Evolutionary conservation across 2,329 filamentous ascomycete genomes (phyloP).

Genomic region (Claviceps africana): DNA sequence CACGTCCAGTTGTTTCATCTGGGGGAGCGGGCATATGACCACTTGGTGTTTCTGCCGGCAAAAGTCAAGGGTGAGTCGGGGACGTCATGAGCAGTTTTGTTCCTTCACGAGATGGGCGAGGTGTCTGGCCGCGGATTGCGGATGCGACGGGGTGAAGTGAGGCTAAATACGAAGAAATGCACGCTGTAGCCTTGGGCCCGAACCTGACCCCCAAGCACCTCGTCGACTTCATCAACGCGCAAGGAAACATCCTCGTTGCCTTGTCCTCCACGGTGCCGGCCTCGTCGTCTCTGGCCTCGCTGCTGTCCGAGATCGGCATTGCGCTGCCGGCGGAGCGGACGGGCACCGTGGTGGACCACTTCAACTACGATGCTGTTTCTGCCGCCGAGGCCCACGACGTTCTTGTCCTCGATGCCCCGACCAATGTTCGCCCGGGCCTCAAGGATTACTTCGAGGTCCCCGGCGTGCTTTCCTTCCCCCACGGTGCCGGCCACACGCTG

Average conservation of each 20-base stretch:
- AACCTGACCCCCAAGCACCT: slow-evolving; percentile 74
- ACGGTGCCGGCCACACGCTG: slow-evolving; percentile 65
- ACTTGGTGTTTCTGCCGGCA: slow-evolving; percentile 74
- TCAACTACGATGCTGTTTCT: slow-evolving; percentile 71
- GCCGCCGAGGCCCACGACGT: slow-evolving; percentile 79
- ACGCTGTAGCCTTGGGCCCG: slow-evolving; percentile 60
- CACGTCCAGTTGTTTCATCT: slow-evolving; percentile 66
- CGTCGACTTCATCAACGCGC: slow-evolving; percentile 78
- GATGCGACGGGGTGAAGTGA: background rate
- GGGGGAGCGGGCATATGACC: slow-evolving; percentile 81
- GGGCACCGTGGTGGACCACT: slow-evolving; percentile 82
- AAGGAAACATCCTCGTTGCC: slow-evolving; percentile 82
- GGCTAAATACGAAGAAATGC: background rate
- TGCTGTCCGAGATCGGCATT: slow-evolving; percentile 82
- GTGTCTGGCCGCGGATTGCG: background rate
- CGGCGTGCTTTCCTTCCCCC: slow-evolving; percentile 64
- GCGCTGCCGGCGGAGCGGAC: slow-evolving; percentile 74
- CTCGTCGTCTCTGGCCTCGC: slow-evolving; percentile 58
- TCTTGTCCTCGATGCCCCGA: slow-evolving; percentile 59
- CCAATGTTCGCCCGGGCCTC: slow-evolving; percentile 49
- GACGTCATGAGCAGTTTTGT: background rate
- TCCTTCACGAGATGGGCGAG: background rate
- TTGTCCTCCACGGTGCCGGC: slow-evolving; percentile 60
- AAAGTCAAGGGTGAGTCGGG: slow-evolving; percentile 65
- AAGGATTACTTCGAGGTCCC: slow-evolving; percentile 58